Percentiles rank a stretch among this genome's conserved stretches.
Conservation (phyloP, 495 filamentous ascomycete genomes). For the Antarctomyces pellizariae region DNA sequence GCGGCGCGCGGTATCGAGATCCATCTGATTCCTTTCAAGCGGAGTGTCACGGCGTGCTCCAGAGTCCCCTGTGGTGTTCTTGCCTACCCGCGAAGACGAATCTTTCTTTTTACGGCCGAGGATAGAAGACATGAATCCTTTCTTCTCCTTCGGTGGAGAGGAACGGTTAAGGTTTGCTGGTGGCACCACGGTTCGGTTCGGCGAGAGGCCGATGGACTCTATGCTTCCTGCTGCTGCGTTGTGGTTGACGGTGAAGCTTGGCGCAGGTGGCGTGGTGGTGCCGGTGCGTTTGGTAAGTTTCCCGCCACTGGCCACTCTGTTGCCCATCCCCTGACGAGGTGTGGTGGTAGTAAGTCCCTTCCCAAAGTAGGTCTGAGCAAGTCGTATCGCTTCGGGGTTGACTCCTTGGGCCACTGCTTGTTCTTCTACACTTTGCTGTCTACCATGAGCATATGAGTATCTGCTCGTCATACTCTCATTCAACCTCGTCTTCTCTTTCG, state of each 20-base stretch:
- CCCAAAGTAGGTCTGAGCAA: slow-evolving; percentile 3
- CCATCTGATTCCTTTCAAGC: slow-evolving; percentile 22
- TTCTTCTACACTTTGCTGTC: too few relatives aligned
- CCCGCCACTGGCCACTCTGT: slow-evolving; percentile 1
- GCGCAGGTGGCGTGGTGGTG: slow-evolving; percentile 7
- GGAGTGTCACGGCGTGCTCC: slow-evolving; percentile 25
- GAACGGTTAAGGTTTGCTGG: too few relatives aligned
- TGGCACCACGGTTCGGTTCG: not conserved
- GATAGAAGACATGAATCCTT: slow-evolving; percentile 21
- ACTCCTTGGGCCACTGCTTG: slow-evolving; percentile 9
- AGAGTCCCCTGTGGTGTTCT: slow-evolving; percentile 21
- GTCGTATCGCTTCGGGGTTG: not conserved
- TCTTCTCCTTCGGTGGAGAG: slow-evolving; percentile 3
- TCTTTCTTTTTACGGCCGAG: slow-evolving; percentile 22
- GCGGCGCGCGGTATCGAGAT: slow-evolving; percentile 11
- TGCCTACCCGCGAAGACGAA: slow-evolving; percentile 16
- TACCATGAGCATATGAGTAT: too few relatives aligned
- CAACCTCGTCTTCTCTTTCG: too few relatives aligned
- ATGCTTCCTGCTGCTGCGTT: too few relatives aligned
- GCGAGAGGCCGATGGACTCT: slow-evolving; percentile 6
- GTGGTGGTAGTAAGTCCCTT: not conserved
- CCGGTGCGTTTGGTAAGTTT: slow-evolving; percentile 8
- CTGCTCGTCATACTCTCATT: too few relatives aligned
- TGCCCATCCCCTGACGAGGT: too few relatives aligned
- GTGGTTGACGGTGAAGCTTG: too few relatives aligned